A percentile compares a stretch with the other conserved stretches of the same genome.
These are phyloP conservation scores for Haberlea rhodopensis DNA, from an alignment of 257 asterid genomes.

Conservation along the genomic window DNA sequence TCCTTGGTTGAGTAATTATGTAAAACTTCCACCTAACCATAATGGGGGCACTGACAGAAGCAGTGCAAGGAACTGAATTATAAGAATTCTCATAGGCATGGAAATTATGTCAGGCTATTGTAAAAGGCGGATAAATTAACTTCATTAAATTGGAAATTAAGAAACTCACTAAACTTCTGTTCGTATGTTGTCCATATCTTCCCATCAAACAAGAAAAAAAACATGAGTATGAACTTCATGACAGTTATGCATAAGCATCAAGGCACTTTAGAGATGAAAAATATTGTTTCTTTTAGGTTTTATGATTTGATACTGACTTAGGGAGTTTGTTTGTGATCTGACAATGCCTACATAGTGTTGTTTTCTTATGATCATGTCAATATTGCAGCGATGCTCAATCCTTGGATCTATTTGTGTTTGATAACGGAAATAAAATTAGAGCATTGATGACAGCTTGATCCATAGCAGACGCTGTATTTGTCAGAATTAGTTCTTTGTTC, in stretches of 20 bases:
- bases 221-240: slow-evolving; percentile 10
- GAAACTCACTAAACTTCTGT: not conserved
- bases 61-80: not conserved
- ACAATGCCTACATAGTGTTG: too few species aligned
- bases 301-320: too few species aligned
- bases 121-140: not conserved
- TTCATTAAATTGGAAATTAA: not conserved
- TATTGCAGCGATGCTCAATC: too few species aligned
- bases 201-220: slow-evolving; percentile 1
- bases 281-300: too few species aligned
- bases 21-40: slow-evolving; percentile 7
- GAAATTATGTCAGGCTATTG: not conserved
- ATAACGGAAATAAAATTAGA: too few species aligned
- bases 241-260: not conserved
- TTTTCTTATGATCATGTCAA: too few species aligned
- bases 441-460: too few species aligned
- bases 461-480: too few species aligned
- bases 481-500: too few species aligned
- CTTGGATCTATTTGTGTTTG: too few species aligned
- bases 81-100: not conserved
- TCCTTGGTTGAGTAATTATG: not conserved
- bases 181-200: not conserved
- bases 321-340: too few species aligned
- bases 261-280: too few species aligned
- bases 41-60: not conserved